Conservation (phyloP, 2,329 filamentous ascomycete genomes). For the Zasmidium citrigriseum region DNA sequence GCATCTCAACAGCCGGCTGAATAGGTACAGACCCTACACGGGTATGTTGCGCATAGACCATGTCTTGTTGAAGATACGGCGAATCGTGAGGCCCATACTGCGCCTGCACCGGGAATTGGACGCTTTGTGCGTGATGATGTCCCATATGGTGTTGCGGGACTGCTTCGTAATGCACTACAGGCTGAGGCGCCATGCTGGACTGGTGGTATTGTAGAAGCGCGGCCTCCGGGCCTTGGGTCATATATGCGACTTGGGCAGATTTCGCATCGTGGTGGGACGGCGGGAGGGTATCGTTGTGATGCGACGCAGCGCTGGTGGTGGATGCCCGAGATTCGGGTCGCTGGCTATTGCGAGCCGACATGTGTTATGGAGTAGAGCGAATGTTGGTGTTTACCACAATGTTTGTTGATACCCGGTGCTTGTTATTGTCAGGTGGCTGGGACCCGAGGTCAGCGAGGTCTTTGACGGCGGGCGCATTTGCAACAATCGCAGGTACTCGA, state of each 20-base stretch:
- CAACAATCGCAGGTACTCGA: neutral
- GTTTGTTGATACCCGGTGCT: constrained; percentile 9
- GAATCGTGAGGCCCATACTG: constrained; percentile 29
- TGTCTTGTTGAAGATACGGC: constrained; percentile 30
- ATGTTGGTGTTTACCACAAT: constrained; percentile 19
- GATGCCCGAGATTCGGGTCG: constrained; percentile 36
- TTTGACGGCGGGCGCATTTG: neutral
- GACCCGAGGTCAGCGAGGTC: constrained; percentile 3
- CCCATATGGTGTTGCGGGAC: constrained; percentile 12
- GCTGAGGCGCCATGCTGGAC: constrained; percentile 28
- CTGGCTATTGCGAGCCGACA: constrained; percentile 32
- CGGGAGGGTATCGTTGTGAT: constrained; percentile 24
- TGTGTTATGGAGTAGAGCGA: constrained; percentile 23
- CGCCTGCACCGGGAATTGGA: constrained; percentile 23
- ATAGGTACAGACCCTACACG: constrained; percentile 31
- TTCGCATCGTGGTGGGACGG: constrained; percentile 27
- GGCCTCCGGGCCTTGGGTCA: constrained; percentile 29
- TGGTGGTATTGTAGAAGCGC: constrained; percentile 34
- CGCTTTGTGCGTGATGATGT: constrained; percentile 25
- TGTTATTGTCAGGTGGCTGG: constrained; percentile 17
- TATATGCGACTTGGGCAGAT: constrained; percentile 18
- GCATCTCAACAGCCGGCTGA: constrained; percentile 29
- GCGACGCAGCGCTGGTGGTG: constrained; percentile 36
- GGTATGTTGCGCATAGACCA: constrained; percentile 26
- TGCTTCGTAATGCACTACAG: constrained; percentile 22